Conservation (phyloP, 495 filamentous ascomycete genomes). For the Aspergillus incahuasiensis region DNA sequence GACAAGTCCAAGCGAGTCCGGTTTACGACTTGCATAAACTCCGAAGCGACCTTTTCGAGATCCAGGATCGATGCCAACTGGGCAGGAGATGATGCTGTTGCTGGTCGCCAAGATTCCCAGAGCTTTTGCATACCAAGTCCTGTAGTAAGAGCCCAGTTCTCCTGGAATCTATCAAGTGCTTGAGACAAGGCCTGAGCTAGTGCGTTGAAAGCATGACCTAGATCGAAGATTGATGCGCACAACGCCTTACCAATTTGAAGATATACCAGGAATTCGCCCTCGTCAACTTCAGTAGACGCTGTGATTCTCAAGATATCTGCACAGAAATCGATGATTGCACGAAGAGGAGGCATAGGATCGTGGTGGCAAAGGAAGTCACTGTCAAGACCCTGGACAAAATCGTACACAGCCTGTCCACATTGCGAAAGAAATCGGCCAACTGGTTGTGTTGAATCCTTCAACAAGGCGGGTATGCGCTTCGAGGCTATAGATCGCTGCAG, state of each 20-base stretch:
- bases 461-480: slow-evolving; percentile 51
- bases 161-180: slow-evolving; percentile 44
- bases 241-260: slow-evolving; percentile 41
- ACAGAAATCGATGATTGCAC: slow-evolving; percentile 52
- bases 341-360: slow-evolving; percentile 32
- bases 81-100: slow-evolving; percentile 48
- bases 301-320: slow-evolving; percentile 51
- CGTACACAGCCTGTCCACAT: slow-evolving; percentile 37
- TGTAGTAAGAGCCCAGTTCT: slow-evolving; percentile 56
- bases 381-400: slow-evolving; percentile 35
- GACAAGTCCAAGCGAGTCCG: slow-evolving; percentile 39
- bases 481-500: slow-evolving; percentile 64
- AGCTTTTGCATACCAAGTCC: slow-evolving; percentile 81
- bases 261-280: slow-evolving; percentile 53
- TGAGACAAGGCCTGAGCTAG: slow-evolving; percentile 34
- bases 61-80: slow-evolving; percentile 49
- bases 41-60: slow-evolving; percentile 64
- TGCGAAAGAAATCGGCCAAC: slow-evolving; percentile 43
- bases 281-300: slow-evolving; percentile 42
- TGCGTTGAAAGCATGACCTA: slow-evolving; percentile 21
- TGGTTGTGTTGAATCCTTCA: slow-evolving; percentile 61
- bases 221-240: slow-evolving; percentile 26
- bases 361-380: slow-evolving; percentile 22
- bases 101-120: slow-evolving; percentile 69
- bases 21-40: slow-evolving; percentile 61